Evolutionary conservation across 345 rosid species (phyloP).

Genomic region (Heritiera littoralis): DNA sequence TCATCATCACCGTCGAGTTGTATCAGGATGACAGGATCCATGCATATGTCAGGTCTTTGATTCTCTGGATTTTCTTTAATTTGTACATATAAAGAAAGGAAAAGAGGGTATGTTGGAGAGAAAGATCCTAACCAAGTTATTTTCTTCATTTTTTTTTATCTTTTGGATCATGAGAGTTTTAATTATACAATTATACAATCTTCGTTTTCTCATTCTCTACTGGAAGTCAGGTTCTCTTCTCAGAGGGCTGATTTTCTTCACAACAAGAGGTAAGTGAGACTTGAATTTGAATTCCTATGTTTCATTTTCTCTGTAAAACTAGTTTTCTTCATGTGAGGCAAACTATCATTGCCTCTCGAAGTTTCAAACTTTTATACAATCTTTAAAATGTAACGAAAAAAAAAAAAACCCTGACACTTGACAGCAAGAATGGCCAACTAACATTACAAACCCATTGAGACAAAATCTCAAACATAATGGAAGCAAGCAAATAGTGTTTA

Average conservation of each 20-base stretch:
- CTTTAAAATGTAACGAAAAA: not conserved
- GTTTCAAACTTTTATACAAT: not conserved
- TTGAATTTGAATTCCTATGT: not conserved
- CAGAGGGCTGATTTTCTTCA: not conserved
- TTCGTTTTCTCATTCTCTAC: not conserved
- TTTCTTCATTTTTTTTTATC: too few species aligned
- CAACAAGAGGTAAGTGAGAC: not conserved
- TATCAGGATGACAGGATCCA: not conserved
- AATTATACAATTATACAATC: too few species aligned
- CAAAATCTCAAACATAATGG: too few species aligned
- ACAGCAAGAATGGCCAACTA: too few species aligned
- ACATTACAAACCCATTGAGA: too few species aligned
- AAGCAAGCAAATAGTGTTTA: too few species aligned
- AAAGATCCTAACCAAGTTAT: not conserved
- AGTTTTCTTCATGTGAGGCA: constrained; percentile 12
- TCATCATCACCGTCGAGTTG: not conserved
- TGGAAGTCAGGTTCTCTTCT: not conserved
- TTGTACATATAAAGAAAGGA: not conserved
- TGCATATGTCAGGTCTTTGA: not conserved
- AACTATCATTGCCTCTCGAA: not conserved
- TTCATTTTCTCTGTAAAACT: constrained; percentile 6
- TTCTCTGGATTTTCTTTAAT: not conserved
- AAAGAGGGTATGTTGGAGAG: not conserved
- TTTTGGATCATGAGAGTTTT: too few species aligned
- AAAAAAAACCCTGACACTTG: too few species aligned